phyloP scores from a whole-genome alignment of 1,139 yeast genomes.

The Debaryomyces coudertii region DNA sequence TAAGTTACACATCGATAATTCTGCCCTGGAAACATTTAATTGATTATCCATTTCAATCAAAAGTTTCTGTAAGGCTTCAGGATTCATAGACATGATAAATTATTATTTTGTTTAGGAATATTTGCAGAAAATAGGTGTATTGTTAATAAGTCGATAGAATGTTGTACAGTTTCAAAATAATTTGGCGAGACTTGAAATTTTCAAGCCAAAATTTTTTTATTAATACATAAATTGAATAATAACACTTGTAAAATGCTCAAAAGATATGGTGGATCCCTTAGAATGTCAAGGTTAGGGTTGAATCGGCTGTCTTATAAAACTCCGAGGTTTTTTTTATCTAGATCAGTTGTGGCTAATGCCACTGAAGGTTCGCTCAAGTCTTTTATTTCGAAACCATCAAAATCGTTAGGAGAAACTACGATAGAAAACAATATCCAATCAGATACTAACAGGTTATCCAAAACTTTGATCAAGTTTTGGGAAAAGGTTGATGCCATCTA shows the following conservation, averaged over 20 bases:
- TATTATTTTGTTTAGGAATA: not conserved
- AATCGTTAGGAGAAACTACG: constrained; percentile 39
- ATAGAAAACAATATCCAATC: constrained; percentile 56
- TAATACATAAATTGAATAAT: not conserved
- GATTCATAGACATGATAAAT: constrained; percentile 38
- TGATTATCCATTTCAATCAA: constrained; percentile 67
- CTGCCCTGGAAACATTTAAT: constrained; percentile 61
- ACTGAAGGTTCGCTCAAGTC: constrained; percentile 16
- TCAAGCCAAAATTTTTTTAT: not conserved
- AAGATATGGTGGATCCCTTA: constrained; percentile 6
- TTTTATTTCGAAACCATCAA: constrained; percentile 12
- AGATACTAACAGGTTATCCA: constrained; percentile 72
- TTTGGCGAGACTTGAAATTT: constrained; percentile 3
- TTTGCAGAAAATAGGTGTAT: not conserved
- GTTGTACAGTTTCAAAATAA: not conserved
- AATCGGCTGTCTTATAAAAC: not conserved
- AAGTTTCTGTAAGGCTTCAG: constrained; percentile 55
- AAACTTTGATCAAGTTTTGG: constrained; percentile 83
- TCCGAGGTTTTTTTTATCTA: not conserved
- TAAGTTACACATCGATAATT: constrained; percentile 61
- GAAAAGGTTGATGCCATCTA: constrained; percentile 62
- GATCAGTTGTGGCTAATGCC: constrained; percentile 12
- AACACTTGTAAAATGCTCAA: constrained; percentile 10
- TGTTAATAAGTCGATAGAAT: not conserved
- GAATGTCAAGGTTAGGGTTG: not conserved